phyloP scores from a whole-genome alignment of 2,329 filamentous ascomycete genomes.

The Aspergillus sp. region DNA sequence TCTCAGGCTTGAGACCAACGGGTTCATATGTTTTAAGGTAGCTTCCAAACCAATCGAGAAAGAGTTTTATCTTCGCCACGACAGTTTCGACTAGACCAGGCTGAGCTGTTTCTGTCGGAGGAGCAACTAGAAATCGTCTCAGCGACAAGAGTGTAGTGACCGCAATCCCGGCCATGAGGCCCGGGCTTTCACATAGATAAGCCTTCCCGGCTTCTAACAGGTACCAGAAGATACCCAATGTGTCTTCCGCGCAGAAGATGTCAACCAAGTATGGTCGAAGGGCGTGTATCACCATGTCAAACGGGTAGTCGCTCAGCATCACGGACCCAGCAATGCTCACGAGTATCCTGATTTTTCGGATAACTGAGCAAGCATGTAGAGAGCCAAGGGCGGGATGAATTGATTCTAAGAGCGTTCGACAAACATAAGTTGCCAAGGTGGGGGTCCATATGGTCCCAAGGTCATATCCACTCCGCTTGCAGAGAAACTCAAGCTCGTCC shows the following conservation, averaged over 20 bases:
- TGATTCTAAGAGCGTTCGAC: constrained; percentile 75
- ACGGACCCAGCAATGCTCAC: constrained; percentile 73
- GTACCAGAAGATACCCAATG: constrained; percentile 82
- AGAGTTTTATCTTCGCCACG: constrained; percentile 71
- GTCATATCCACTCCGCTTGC: constrained; percentile 68
- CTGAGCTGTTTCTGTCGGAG: constrained; percentile 77
- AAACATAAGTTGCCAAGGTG: constrained; percentile 70
- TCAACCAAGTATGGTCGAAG: constrained; percentile 78
- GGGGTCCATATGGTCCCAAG: constrained; percentile 71
- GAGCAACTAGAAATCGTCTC: constrained; percentile 71
- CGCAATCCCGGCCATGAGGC: constrained; percentile 78
- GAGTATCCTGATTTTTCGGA: constrained; percentile 81
- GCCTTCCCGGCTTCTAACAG: constrained; percentile 68
- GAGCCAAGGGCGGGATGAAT: constrained; percentile 83
- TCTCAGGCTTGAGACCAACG: constrained; percentile 48
- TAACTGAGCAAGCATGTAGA: constrained; percentile 79
- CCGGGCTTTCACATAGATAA: constrained; percentile 66
- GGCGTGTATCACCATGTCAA: constrained; percentile 87
- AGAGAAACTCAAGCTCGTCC: constrained; percentile 76
- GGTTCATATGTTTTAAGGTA: constrained; percentile 68
- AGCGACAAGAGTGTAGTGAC: constrained; percentile 79
- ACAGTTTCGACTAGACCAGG: constrained; percentile 79
- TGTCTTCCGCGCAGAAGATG: constrained; percentile 85
- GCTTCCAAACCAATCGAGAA: constrained; percentile 75
- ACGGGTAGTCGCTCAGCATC: constrained; percentile 74